Conservation (phyloP, 164 flowering plant species). For the Aristolochia fimbriata region DNA sequence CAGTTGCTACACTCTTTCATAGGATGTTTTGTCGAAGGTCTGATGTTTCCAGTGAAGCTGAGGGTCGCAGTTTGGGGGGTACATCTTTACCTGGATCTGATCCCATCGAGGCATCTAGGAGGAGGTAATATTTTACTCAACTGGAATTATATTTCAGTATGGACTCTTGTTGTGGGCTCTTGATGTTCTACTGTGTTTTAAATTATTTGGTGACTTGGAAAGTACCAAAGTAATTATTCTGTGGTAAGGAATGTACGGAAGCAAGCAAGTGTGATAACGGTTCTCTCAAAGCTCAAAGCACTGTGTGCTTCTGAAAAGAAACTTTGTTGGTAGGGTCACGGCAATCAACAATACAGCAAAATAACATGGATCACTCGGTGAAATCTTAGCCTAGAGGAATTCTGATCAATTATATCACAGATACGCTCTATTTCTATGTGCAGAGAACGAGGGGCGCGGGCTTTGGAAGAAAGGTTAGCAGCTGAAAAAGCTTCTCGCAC, state of each 20-base stretch:
- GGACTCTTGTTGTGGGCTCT: no score
- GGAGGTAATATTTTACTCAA: slow-evolving; percentile 45
- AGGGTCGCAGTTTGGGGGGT: slow-evolving; percentile 48
- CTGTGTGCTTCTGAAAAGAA: no score
- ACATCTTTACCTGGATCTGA: slow-evolving; percentile 84
- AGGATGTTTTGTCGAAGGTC: slow-evolving; percentile 76
- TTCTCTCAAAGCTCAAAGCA: no score
- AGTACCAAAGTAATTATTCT: no score
- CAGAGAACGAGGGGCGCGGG: slow-evolving; percentile 94
- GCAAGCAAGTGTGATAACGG: neutral
- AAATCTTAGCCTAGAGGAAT: no score
- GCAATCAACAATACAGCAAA: no score
- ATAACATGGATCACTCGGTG: no score
- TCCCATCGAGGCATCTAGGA: slow-evolving; percentile 85
- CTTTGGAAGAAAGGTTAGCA: slow-evolving; percentile 89
- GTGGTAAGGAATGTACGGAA: no score
- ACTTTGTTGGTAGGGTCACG: no score
- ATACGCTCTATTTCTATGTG: slow-evolving; percentile 2
- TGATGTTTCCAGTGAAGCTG: slow-evolving; percentile 32
- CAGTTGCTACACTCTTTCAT: slow-evolving; percentile 62
- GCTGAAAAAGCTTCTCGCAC: slow-evolving; percentile 41
- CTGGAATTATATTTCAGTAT: neutral
- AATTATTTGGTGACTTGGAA: neutral
- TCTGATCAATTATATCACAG: neutral
- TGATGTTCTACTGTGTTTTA: no score